Percentiles rank a stretch among this genome's conserved stretches.
These are phyloP conservation scores for Mimosa pudica DNA, from an alignment of 306 rosid genomes.

Conservation along the genomic window DNA sequence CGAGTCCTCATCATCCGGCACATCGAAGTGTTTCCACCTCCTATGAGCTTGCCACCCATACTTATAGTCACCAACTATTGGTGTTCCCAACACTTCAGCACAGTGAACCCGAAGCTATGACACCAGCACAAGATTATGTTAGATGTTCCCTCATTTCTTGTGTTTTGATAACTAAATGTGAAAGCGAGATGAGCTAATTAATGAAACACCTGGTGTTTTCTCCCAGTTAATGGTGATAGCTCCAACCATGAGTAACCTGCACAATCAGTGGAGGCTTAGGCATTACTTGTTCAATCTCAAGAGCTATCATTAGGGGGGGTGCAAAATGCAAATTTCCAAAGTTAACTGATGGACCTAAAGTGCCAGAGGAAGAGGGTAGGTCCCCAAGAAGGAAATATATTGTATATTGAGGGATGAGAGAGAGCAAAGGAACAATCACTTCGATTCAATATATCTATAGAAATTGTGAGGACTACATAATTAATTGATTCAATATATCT, in stretches of 20 bases:
- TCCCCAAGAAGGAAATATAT: not conserved
- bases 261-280: constrained; percentile 33
- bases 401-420: not conserved
- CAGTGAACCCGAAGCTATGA: constrained; percentile 93
- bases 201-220: constrained; percentile 86
- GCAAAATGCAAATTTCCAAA: not conserved
- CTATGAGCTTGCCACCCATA: constrained; percentile 90
- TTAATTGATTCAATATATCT: not conserved
- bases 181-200: constrained; percentile 23
- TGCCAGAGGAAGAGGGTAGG: not conserved
- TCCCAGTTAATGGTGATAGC: constrained; percentile 84
- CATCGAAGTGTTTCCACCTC: constrained; percentile 55
- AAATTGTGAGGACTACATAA: not conserved
- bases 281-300: constrained; percentile 19
- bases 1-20: constrained; percentile 40
- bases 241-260: constrained; percentile 94
- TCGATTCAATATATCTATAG: not conserved
- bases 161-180: constrained; percentile 10
- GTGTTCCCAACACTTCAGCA: constrained; percentile 89
- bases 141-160: not conserved
- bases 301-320: not conserved
- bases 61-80: constrained; percentile 93
- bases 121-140: constrained; percentile 33
- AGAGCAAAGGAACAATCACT: not conserved
- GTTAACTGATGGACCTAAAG: not conserved